A percentile compares a stretch with the other conserved stretches of the same genome.
These are phyloP conservation scores for Colletotrichum abscissum DNA, from an alignment of 2,329 filamentous ascomycete genomes.

Conservation along the genomic window DNA sequence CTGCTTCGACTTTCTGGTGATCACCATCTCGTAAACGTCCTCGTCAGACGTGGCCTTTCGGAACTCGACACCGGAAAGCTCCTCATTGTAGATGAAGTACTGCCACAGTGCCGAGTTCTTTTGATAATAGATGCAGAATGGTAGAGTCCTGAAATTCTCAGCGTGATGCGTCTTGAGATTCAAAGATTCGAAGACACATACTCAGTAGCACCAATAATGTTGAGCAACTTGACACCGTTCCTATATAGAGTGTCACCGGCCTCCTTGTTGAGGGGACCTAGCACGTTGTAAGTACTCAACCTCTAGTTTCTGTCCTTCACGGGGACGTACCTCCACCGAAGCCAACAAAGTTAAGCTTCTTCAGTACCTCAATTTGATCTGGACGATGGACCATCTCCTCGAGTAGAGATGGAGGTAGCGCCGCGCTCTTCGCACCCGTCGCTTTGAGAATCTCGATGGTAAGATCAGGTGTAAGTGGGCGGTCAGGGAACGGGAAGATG, in stretches of 20 bases:
- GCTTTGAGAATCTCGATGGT: slow-evolving; percentile 45
- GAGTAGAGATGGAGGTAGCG: slow-evolving; percentile 52
- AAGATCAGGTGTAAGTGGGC: slow-evolving; percentile 48
- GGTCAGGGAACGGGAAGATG: slow-evolving; percentile 44
- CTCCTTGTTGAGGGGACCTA: slow-evolving; percentile 43
- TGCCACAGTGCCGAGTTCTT: slow-evolving; percentile 27
- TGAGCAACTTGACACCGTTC: slow-evolving; percentile 47
- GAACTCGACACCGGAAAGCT: slow-evolving; percentile 55
- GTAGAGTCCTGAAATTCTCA: neutral
- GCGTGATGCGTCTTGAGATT: neutral
- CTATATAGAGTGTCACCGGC: slow-evolving; percentile 51
- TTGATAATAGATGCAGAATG: slow-evolving; percentile 51
- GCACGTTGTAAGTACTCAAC: neutral
- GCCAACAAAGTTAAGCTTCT: slow-evolving; percentile 45
- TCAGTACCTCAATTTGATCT: slow-evolving; percentile 44
- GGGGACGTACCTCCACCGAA: slow-evolving; percentile 51
- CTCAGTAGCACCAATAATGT: slow-evolving; percentile 56
- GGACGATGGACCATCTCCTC: slow-evolving; percentile 54
- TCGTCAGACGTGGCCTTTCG: slow-evolving; percentile 42
- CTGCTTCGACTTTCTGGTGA: slow-evolving; percentile 49
- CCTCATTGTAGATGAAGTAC: slow-evolving; percentile 45
- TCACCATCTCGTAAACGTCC: slow-evolving; percentile 49
- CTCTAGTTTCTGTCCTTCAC: no score
- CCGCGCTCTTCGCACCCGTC: slow-evolving; percentile 39
- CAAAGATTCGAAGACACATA: neutral